phyloP scores from a whole-genome alignment of 345 rosid genomes.

The Excoecaria agallocha region DNA sequence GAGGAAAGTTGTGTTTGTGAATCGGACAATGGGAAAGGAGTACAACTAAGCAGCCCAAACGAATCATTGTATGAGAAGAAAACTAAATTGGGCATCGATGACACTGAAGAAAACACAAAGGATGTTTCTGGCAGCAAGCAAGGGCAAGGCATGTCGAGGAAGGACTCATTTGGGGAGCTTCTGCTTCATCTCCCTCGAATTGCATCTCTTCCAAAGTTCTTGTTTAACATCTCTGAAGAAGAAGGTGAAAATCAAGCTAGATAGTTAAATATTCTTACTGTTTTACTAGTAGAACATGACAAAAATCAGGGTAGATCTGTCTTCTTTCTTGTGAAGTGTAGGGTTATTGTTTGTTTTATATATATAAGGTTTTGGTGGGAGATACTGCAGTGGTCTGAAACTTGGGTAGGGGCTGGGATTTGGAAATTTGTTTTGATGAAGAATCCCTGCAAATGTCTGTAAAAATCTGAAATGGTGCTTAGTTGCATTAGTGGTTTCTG shows the following conservation, averaged over 20 bases:
- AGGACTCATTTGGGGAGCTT: slow-evolving; percentile 80
- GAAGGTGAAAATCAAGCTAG: slow-evolving; percentile 58
- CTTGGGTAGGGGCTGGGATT: slow-evolving; percentile 41
- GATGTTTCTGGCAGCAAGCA: slow-evolving; percentile 56
- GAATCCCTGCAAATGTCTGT: slow-evolving; percentile 46
- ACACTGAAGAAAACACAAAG: slow-evolving; percentile 39
- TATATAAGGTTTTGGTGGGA: background rate
- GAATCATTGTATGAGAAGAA: slow-evolving; percentile 35
- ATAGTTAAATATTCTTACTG: slow-evolving; percentile 24
- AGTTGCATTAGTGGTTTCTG: background rate
- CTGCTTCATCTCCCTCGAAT: slow-evolving; percentile 88
- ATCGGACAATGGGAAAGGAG: slow-evolving; percentile 30
- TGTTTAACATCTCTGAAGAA: slow-evolving; percentile 86
- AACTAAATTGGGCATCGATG: slow-evolving; percentile 27
- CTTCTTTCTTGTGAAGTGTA: slow-evolving; percentile 10
- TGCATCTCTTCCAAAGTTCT: slow-evolving; percentile 86
- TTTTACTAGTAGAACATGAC: slow-evolving; percentile 10
- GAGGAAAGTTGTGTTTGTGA: slow-evolving; percentile 40
- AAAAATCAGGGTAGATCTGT: slow-evolving; percentile 1
- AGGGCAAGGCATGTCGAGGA: slow-evolving; percentile 74
- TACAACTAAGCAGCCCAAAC: slow-evolving; percentile 22
- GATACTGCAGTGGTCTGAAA: slow-evolving; percentile 16
- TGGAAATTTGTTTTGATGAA: slow-evolving; percentile 58
- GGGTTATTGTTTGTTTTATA: slow-evolving; percentile 18
- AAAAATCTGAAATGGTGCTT: slow-evolving; percentile 10